Evolutionary conservation across 2,329 filamentous ascomycete species (phyloP).

Genomic region (Thielaviopsis populi): DNA sequence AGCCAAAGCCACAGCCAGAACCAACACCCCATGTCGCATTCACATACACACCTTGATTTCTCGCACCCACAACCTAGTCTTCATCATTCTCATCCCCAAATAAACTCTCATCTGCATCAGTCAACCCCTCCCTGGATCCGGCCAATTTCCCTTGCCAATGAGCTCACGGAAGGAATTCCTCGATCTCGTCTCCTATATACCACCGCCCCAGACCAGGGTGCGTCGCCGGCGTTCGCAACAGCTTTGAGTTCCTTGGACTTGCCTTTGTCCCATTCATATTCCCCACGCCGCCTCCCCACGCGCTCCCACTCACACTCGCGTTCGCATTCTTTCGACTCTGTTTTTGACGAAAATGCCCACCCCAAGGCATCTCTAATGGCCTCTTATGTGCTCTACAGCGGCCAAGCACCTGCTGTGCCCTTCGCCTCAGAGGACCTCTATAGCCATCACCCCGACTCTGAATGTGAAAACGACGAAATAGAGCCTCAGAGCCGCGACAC

Average conservation of each 20-base stretch:
- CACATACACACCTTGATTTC: neutral
- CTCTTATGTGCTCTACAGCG: slow-evolving; percentile 17
- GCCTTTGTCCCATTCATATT: slow-evolving; percentile 10
- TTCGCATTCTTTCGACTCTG: slow-evolving; percentile 15
- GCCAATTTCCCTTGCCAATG: slow-evolving; percentile 14
- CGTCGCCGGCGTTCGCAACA: slow-evolving; percentile 7
- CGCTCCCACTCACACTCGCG: slow-evolving; percentile 13
- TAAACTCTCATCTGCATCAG: neutral
- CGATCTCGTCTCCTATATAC: slow-evolving; percentile 17
- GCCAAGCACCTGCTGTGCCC: slow-evolving; percentile 11
- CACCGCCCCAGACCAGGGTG: slow-evolving; percentile 13
- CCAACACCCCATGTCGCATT: slow-evolving; percentile 7
- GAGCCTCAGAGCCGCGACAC: neutral
- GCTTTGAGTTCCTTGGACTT: slow-evolving; percentile 15
- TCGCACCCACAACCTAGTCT: neutral
- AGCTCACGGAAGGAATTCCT: slow-evolving; percentile 15
- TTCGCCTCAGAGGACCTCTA: neutral
- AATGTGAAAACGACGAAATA: slow-evolving; percentile 7
- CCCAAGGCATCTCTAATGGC: slow-evolving; percentile 16
- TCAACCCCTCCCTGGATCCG: slow-evolving; percentile 14
- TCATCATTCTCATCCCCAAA: neutral
- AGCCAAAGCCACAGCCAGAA: neutral
- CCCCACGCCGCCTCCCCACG: neutral
- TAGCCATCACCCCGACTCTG: neutral
- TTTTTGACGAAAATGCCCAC: slow-evolving; percentile 16